phyloP scores from a whole-genome alignment of 306 rosid genomes.

The Quercus bicolor region DNA sequence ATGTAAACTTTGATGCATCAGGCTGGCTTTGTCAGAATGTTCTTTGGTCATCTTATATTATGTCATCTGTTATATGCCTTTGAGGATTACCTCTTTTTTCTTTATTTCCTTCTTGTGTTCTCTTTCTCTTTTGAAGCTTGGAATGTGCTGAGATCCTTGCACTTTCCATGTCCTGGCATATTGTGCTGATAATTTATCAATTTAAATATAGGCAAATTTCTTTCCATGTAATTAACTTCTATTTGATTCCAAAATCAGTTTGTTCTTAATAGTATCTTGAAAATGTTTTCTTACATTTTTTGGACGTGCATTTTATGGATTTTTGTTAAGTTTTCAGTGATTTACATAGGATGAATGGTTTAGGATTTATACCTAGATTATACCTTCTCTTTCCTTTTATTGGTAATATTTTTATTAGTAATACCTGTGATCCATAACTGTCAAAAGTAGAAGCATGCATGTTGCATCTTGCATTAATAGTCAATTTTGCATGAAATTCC shows the following conservation, averaged over 20 bases:
- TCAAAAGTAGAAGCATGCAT: slow-evolving; percentile 7
- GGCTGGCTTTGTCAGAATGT: slow-evolving; percentile 5
- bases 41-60: not conserved
- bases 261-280: not conserved
- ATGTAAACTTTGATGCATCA: slow-evolving; percentile 8
- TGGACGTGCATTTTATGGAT: not conserved
- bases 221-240: not conserved
- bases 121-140: not conserved
- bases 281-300: too few species aligned
- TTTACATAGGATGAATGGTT: slow-evolving; percentile 17
- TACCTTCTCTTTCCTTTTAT: not conserved
- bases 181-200: not conserved
- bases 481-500: not conserved
- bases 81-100: not conserved
- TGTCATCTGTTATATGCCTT: slow-evolving; percentile 13
- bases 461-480: not conserved
- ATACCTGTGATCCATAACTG: slow-evolving; percentile 6
- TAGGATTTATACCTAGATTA: not conserved
- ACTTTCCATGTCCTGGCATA: not conserved
- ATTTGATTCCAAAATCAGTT: not conserved
- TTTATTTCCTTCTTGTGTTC: not conserved
- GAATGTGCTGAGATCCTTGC: not conserved
- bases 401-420: slow-evolving; percentile 6
- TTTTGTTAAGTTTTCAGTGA: slow-evolving; percentile 3
- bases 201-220: not conserved